These are phyloP conservation scores for Russula sp. DNA, from an alignment of 768 basidiomycete genomes.

Conservation along the genomic window DNA sequence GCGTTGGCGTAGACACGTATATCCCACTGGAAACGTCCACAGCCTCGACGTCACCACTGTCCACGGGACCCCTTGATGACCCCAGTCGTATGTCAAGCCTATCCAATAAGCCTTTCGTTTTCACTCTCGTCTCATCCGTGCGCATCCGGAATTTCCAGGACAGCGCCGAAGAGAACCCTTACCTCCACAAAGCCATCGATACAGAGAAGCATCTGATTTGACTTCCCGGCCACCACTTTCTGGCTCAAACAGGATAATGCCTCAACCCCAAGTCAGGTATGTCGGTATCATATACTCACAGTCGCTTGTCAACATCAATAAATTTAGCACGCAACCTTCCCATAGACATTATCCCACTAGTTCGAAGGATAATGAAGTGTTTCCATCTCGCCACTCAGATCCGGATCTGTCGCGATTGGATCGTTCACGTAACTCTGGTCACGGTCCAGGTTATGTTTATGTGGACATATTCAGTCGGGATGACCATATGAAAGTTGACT, in stretches of 20 bases:
- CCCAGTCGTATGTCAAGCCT: constrained; percentile 29
- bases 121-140: constrained; percentile 19
- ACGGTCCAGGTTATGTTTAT: constrained; percentile 10
- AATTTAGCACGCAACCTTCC: constrained; percentile 17
- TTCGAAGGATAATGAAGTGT: constrained; percentile 12
- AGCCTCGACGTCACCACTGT: constrained; percentile 25
- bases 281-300: not conserved
- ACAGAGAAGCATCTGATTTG: constrained; percentile 21
- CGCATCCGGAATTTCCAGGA: constrained; percentile 25
- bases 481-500: constrained; percentile 28
- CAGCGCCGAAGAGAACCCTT: constrained; percentile 26
- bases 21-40: constrained; percentile 18
- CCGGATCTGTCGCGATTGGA: not conserved
- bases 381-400: constrained; percentile 15
- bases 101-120: constrained; percentile 15
- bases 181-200: constrained; percentile 30
- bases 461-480: constrained; percentile 21
- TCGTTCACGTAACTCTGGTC: constrained; percentile 11
- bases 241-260: constrained; percentile 16
- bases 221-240: constrained; percentile 8
- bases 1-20: constrained; percentile 19
- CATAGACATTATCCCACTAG: constrained; percentile 20
- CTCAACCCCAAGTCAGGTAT: constrained; percentile 20
- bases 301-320: not conserved
- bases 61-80: constrained; percentile 22